Percentiles rank a stretch among this genome's conserved stretches.
These are phyloP conservation scores for Pugionium dolabratum DNA, from an alignment of 345 rosid species.

Conservation along the genomic window DNA sequence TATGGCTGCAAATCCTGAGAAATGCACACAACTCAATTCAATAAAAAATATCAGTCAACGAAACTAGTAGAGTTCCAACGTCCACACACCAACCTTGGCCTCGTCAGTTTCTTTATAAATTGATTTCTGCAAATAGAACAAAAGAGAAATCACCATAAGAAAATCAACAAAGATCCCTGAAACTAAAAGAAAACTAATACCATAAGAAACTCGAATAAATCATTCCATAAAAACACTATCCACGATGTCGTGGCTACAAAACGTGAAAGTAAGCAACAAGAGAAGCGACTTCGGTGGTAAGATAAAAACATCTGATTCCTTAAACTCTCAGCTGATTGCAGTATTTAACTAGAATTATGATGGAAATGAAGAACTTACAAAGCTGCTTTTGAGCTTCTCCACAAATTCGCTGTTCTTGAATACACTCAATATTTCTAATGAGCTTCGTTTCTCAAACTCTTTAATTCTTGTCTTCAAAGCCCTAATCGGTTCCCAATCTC, in stretches of 20 bases:
- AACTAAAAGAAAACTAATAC: background rate
- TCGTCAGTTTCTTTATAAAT: slow-evolving; percentile 76
- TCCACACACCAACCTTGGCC: slow-evolving; percentile 62
- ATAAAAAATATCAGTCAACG: background rate
- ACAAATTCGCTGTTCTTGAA: slow-evolving; percentile 72
- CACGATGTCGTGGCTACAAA: background rate
- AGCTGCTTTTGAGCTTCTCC: slow-evolving; percentile 82
- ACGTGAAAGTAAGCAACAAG: background rate
- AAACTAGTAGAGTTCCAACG: slow-evolving; percentile 5
- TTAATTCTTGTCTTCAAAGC: slow-evolving; percentile 63
- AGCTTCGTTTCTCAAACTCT: slow-evolving; percentile 81
- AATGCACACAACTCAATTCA: background rate
- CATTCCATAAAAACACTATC: background rate
- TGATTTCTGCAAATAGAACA: slow-evolving; percentile 64
- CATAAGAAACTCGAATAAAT: slow-evolving; percentile 8
- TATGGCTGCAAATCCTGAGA: background rate
- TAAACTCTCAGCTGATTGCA: background rate
- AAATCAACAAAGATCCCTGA: background rate
- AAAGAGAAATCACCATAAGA: slow-evolving; percentile 28
- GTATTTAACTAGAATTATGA: background rate
- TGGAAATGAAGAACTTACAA: slow-evolving; percentile 51
- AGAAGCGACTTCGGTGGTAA: no score
- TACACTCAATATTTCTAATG: slow-evolving; percentile 64
- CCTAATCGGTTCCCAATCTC: slow-evolving; percentile 85
- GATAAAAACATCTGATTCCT: no score